Evolutionary conservation across 257 asterid species (phyloP).

Genomic region (Ocimum tenuiflorum): DNA sequence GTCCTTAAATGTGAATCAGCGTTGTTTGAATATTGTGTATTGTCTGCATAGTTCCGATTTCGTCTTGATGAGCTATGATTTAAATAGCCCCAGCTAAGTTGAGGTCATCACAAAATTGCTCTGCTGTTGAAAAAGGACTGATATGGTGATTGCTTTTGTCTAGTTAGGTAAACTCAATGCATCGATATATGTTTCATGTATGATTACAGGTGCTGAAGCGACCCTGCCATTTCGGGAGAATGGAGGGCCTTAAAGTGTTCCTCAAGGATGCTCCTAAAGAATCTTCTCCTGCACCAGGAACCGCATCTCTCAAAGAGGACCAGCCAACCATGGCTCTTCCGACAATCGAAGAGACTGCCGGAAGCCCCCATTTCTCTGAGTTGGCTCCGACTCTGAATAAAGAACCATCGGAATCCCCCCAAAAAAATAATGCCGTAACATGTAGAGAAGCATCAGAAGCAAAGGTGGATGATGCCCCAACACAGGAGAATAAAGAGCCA

Average conservation of each 20-base stretch:
- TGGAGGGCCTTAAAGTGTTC: constrained; percentile 53
- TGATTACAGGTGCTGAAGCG: constrained; percentile 25
- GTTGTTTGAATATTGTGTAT: too few relatives aligned
- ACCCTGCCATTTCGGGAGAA: constrained; percentile 29
- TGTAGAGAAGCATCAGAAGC: constrained; percentile 21
- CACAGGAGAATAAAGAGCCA: neutral
- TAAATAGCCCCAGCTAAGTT: neutral
- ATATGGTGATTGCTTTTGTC: too few relatives aligned
- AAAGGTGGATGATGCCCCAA: neutral
- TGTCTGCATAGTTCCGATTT: too few relatives aligned
- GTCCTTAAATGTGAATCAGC: too few relatives aligned
- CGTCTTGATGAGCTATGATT: neutral
- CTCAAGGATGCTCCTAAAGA: constrained; percentile 34
- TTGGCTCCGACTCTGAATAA: constrained; percentile 19
- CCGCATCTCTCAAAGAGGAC: constrained; percentile 31
- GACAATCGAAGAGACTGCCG: constrained; percentile 16
- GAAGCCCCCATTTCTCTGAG: neutral
- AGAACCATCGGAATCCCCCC: constrained; percentile 17
- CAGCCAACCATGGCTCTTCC: constrained; percentile 28
- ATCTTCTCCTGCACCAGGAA: constrained; percentile 31
- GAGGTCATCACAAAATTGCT: too few relatives aligned
- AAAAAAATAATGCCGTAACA: constrained; percentile 8
- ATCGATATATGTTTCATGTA: too few relatives aligned
- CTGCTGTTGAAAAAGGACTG: too few relatives aligned
- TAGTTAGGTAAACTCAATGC: too few relatives aligned